Conservation (phyloP, 129 eudicot genomes). For the Chrysanthemum makinoi region DNA sequence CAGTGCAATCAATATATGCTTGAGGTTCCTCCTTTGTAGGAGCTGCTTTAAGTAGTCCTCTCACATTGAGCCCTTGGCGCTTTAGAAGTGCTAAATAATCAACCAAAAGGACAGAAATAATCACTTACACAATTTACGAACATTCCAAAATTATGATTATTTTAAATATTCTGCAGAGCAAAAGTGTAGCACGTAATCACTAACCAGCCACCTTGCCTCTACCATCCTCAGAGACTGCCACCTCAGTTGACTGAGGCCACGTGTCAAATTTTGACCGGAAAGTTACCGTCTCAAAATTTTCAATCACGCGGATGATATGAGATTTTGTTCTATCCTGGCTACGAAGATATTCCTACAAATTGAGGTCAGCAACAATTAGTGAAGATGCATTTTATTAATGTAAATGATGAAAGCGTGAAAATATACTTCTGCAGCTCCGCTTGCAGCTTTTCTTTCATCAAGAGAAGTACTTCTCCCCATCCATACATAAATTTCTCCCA, state of each 20-base stretch:
- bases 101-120: slow-evolving; percentile 23
- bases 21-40: slow-evolving; percentile 79
- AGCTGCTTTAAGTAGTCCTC: slow-evolving; percentile 79
- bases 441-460: slow-evolving; percentile 64
- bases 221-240: slow-evolving; percentile 82
- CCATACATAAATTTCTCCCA: slow-evolving; percentile 63
- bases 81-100: slow-evolving; percentile 63
- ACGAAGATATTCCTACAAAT: slow-evolving; percentile 53
- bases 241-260: slow-evolving; percentile 76
- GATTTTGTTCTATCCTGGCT: slow-evolving; percentile 55
- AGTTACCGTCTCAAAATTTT: slow-evolving; percentile 79
- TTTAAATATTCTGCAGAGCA: too few species aligned
- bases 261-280: slow-evolving; percentile 61
- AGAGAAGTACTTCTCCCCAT: slow-evolving; percentile 73
- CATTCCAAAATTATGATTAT: not conserved
- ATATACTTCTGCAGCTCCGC: slow-evolving; percentile 71
- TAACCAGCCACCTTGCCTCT: slow-evolving; percentile 96
- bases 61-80: slow-evolving; percentile 89
- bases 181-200: slow-evolving; percentile 10
- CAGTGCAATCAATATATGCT: slow-evolving; percentile 76
- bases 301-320: slow-evolving; percentile 60
- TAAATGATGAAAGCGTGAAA: not conserved
- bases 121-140: slow-evolving; percentile 14
- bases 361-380: slow-evolving; percentile 12
- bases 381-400: not conserved